phyloP scores from a whole-genome alignment of 2,329 filamentous ascomycete species.

The Thelonectria blattea region DNA sequence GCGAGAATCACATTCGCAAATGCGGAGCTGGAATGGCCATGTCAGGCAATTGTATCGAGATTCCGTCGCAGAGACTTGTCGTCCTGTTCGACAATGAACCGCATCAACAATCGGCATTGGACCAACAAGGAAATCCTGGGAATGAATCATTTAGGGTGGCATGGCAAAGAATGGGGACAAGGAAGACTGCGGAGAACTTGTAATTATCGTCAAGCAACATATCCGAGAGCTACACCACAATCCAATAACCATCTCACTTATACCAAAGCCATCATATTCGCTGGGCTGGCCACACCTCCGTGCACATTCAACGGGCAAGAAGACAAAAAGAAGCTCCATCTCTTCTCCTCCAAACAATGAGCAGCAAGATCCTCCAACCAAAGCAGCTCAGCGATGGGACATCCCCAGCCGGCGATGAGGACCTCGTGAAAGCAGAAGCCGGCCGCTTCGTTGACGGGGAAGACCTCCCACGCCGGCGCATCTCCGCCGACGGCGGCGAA shows the following conservation, averaged over 20 bases:
- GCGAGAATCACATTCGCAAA: background rate
- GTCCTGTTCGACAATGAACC: background rate
- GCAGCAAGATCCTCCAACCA: slow-evolving; percentile 12
- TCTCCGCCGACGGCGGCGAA: slow-evolving; percentile 17
- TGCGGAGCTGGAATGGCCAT: background rate
- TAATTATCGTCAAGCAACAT: background rate
- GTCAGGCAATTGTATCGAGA: background rate
- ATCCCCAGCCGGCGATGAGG: slow-evolving; percentile 17
- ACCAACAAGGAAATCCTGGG: background rate
- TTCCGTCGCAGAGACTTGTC: background rate
- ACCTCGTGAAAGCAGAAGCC: slow-evolving; percentile 17
- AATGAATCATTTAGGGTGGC: background rate
- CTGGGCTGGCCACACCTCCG: slow-evolving; percentile 15
- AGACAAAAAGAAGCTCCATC: slow-evolving; percentile 17
- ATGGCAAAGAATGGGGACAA: slow-evolving; percentile 3
- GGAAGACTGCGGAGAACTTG: background rate
- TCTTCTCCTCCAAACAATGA: slow-evolving; percentile 4
- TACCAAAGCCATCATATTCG: slow-evolving; percentile 20
- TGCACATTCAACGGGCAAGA: slow-evolving; percentile 16
- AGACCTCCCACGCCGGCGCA: slow-evolving; percentile 13
- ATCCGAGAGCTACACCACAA: background rate
- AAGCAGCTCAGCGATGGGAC: slow-evolving; percentile 12
- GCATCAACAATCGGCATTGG: background rate
- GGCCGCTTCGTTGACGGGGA: slow-evolving; percentile 1
- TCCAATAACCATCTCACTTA: background rate